Percentiles rank a stretch among this genome's conserved stretches.
phyloP scores from a whole-genome alignment of 345 rosid species.

The Leavenworthia alabamica region DNA sequence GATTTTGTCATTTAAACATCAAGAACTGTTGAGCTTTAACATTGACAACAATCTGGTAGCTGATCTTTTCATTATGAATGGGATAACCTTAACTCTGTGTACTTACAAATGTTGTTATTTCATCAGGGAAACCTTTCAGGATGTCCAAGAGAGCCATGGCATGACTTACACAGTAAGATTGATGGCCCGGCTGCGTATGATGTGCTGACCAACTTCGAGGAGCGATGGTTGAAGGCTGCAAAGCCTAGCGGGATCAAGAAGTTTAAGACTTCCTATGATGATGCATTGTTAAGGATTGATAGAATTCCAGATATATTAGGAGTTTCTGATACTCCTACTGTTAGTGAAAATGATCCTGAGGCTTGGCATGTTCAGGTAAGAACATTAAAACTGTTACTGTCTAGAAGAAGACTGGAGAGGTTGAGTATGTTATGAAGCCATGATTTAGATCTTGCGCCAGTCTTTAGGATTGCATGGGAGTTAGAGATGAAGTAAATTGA shows the following conservation, averaged over 20 bases:
- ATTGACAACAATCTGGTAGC: too few species aligned
- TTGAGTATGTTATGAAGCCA: too few species aligned
- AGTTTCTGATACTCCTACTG: conserved; percentile 44
- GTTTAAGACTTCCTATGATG: conserved; percentile 65
- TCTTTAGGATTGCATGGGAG: too few species aligned
- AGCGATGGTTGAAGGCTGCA: conserved; percentile 82
- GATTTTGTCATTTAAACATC: too few species aligned
- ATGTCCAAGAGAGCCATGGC: conserved; percentile 96
- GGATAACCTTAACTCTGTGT: neutral
- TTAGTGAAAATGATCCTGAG: conserved; percentile 51
- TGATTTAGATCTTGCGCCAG: too few species aligned
- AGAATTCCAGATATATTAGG: conserved; percentile 80
- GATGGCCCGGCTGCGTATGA: conserved; percentile 99
- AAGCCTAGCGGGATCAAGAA: conserved; percentile 76
- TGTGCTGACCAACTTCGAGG: conserved; percentile 84
- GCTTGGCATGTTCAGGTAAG: conserved; percentile 93
- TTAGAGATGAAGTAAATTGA: too few species aligned
- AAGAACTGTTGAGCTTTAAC: too few species aligned
- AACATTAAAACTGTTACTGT: neutral
- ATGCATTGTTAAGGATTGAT: conserved; percentile 67
- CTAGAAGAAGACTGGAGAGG: too few species aligned
- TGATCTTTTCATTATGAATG: neutral
- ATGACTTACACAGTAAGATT: conserved; percentile 83
- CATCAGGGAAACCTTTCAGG: conserved; percentile 71
- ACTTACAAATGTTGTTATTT: neutral